Evolutionary conservation across 2,329 filamentous ascomycete genomes (phyloP).

Genomic region (Penicillium freii): DNA sequence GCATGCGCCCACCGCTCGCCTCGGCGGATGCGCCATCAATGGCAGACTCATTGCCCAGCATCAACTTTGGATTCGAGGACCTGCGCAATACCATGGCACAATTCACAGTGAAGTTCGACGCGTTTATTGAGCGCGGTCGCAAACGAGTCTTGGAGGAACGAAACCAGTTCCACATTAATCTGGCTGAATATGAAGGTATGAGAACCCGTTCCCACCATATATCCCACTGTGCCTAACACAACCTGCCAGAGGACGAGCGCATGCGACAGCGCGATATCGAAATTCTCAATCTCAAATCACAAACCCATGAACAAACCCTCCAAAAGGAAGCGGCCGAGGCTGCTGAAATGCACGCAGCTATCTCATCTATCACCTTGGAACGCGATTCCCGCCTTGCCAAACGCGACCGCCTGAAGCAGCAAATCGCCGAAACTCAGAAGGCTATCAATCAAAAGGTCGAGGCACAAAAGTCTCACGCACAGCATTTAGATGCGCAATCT

Average conservation of each 20-base stretch:
- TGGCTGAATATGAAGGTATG: constrained; percentile 84
- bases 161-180: constrained; percentile 87
- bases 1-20: constrained; percentile 52
- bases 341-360: constrained; percentile 60
- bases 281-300: constrained; percentile 60
- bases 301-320: constrained; percentile 56
- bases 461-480: constrained; percentile 54
- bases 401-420: constrained; percentile 55
- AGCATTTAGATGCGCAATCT: constrained; percentile 76
- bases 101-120: constrained; percentile 87
- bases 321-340: constrained; percentile 62
- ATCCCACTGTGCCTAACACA: constrained; percentile 1
- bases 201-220: background rate
- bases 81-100: constrained; percentile 91
- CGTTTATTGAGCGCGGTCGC: constrained; percentile 86
- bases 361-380: constrained; percentile 55
- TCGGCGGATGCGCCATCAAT: constrained; percentile 57
- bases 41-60: constrained; percentile 71
- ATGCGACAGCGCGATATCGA: constrained; percentile 87
- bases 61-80: constrained; percentile 96
- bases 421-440: constrained; percentile 53
- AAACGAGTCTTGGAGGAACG: constrained; percentile 89
- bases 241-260: constrained; percentile 73
- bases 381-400: constrained; percentile 55
- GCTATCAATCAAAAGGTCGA: constrained; percentile 47